These are phyloP conservation scores for Mimosa bimucronata DNA, from an alignment of 306 rosid species.

Conservation along the genomic window DNA sequence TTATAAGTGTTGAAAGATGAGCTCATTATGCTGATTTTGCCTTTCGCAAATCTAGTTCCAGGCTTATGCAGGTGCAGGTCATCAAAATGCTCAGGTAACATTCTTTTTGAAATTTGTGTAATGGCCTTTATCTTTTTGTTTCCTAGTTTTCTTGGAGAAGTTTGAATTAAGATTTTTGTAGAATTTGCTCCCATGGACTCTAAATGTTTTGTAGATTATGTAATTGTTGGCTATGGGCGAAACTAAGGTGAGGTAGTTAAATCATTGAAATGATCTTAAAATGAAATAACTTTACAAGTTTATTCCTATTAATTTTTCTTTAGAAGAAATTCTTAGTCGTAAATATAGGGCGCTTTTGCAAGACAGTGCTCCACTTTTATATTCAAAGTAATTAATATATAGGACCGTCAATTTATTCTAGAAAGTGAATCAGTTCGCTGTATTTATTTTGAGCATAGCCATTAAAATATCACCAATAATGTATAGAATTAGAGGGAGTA, in stretches of 20 bases:
- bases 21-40: conserved; percentile 35
- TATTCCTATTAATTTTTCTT: neutral
- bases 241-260: neutral
- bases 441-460: neutral
- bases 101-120: conserved; percentile 1
- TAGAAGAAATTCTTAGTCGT: neutral
- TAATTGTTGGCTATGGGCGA: neutral
- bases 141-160: neutral
- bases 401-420: neutral
- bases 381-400: neutral
- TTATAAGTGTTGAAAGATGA: conserved; percentile 20
- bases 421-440: neutral
- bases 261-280: neutral
- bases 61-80: conserved; percentile 61
- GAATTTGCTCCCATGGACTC: neutral
- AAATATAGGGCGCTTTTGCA: neutral
- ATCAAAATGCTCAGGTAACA: conserved; percentile 71
- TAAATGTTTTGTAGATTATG: neutral
- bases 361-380: neutral
- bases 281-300: neutral
- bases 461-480: neutral
- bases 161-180: neutral
- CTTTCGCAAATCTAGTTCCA: conserved; percentile 57
- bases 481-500: too few species aligned
- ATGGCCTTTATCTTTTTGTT: neutral